A percentile compares a stretch with the other conserved stretches of the same genome.
These are phyloP conservation scores for Erodium moschatum DNA, from an alignment of 441 rosid genomes.

Conservation along the genomic window DNA sequence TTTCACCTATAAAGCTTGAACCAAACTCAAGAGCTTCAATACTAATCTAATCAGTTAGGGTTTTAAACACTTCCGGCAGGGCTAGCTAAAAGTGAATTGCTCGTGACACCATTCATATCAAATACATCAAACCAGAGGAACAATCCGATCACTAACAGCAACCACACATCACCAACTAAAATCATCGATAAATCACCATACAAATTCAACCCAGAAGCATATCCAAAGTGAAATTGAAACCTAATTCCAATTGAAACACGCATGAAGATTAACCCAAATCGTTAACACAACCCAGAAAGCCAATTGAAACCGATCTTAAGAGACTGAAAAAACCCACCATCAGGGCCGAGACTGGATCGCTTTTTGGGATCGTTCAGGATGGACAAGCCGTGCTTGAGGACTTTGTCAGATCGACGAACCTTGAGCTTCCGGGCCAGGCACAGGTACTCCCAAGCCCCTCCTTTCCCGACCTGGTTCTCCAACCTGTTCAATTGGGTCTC, in stretches of 20 bases:
- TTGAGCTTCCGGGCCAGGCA: slow-evolving; percentile 86
- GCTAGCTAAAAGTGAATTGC: neutral
- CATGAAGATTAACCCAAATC: neutral
- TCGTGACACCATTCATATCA: neutral
- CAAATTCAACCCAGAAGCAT: neutral
- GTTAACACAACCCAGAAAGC: neutral
- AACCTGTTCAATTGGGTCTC: slow-evolving; percentile 5
- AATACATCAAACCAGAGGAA: neutral
- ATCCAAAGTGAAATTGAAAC: too few relatives aligned
- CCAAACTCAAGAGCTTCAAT: neutral
- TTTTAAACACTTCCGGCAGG: too few relatives aligned
- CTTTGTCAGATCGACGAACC: slow-evolving; percentile 84
- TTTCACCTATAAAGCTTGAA: neutral
- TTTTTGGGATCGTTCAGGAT: slow-evolving; percentile 69
- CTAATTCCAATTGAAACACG: neutral
- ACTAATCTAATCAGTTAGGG: neutral
- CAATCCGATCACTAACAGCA: neutral
- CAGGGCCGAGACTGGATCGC: slow-evolving; percentile 72
- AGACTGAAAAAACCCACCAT: slow-evolving; percentile 42
- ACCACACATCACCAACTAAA: slow-evolving; percentile 1
- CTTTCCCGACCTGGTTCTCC: slow-evolving; percentile 24
- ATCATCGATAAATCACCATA: neutral
- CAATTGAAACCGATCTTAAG: neutral
- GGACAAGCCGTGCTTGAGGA: slow-evolving; percentile 71
- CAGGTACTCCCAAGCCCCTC: slow-evolving; percentile 91